A percentile compares a stretch with the other conserved stretches of the same genome.
Evolutionary conservation across 257 asterid genomes (phyloP).

Genomic region (Ophiorrhiza pumila): DNA sequence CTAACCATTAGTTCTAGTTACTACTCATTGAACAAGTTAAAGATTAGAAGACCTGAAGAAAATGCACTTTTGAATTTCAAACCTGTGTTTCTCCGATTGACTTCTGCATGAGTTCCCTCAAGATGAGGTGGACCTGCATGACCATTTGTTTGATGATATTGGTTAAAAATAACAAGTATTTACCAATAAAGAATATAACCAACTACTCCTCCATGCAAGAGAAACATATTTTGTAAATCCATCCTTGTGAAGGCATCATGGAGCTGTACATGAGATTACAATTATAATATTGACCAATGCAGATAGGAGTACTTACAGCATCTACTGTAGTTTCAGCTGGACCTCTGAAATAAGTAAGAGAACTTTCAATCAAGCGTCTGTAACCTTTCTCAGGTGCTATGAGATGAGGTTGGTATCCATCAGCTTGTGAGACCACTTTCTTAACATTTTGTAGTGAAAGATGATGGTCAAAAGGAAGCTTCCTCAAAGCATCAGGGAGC

Average conservation of each 20-base stretch:
- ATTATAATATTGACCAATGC: not conserved
- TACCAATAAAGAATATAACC: not conserved
- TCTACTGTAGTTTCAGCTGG: constrained; percentile 53
- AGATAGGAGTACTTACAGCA: constrained; percentile 29
- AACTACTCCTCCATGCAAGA: not conserved
- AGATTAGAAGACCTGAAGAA: not conserved
- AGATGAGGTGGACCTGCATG: constrained; percentile 37
- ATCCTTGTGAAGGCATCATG: not conserved
- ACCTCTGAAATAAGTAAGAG: constrained; percentile 42
- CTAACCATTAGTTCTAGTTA: constrained; percentile 21
- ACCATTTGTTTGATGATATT: not conserved
- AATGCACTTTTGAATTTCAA: not conserved
- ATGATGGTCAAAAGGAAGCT: constrained; percentile 40
- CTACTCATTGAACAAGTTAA: not conserved
- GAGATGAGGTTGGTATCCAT: constrained; percentile 51
- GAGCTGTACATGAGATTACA: not conserved
- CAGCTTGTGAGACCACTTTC: constrained; percentile 44
- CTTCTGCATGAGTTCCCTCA: constrained; percentile 44
- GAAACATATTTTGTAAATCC: not conserved
- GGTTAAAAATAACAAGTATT: not conserved
- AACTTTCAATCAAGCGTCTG: constrained; percentile 40
- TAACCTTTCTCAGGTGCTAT: constrained; percentile 49
- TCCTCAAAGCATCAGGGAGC: constrained; percentile 42
- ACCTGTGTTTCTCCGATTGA: constrained; percentile 45
- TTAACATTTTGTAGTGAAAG: constrained; percentile 39